Evolutionary conservation across 2,329 filamentous ascomycete genomes (phyloP).

Genomic region (Exophiala xenobiotica): DNA sequence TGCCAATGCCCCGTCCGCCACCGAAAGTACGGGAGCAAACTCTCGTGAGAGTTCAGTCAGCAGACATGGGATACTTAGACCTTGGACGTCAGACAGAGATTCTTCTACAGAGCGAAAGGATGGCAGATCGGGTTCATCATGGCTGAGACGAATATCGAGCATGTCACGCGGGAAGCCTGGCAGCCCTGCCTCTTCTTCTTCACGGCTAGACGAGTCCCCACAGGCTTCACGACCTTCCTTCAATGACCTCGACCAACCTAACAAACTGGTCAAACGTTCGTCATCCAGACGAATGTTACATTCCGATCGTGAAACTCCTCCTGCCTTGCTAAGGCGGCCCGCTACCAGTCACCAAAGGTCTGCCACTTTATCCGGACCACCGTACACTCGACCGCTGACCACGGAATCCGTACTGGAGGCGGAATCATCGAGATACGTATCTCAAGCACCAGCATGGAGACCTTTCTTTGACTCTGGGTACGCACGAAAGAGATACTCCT

Average conservation of each 20-base stretch:
- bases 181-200: constrained; percentile 34
- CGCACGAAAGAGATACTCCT: constrained; percentile 43
- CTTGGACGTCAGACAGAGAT: constrained; percentile 25
- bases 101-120: constrained; percentile 24
- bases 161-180: constrained; percentile 18
- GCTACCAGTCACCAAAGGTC: constrained; percentile 64
- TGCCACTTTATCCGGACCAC: constrained; percentile 43
- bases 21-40: constrained; percentile 16
- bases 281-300: constrained; percentile 52
- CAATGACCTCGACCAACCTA: constrained; percentile 44
- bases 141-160: constrained; percentile 29
- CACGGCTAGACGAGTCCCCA: constrained; percentile 18
- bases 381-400: constrained; percentile 22
- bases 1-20: constrained; percentile 12
- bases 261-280: constrained; percentile 64
- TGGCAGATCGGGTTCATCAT: constrained; percentile 23
- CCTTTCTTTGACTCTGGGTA: constrained; percentile 40
- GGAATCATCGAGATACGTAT: constrained; percentile 8
- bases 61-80: constrained; percentile 24
- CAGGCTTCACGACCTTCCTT: constrained; percentile 13
- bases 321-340: constrained; percentile 56
- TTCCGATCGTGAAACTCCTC: constrained; percentile 41
- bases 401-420: constrained; percentile 13
- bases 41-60: constrained; percentile 30
- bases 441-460: constrained; percentile 34